Conservation (phyloP, 768 basidiomycete genomes). For the Russula earlei region DNA sequence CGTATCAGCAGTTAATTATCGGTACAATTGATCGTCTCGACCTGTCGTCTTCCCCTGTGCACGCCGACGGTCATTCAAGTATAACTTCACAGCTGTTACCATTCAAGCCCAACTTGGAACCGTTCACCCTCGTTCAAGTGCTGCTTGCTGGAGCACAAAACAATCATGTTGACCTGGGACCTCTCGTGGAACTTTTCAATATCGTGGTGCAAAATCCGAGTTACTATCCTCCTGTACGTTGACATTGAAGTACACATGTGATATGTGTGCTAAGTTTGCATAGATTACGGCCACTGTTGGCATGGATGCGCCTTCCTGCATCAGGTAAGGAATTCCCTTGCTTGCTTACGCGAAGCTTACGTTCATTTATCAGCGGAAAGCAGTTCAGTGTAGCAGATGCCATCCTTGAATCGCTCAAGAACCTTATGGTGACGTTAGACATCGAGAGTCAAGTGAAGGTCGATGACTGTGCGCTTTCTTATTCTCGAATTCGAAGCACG, state of each 20-base stretch:
- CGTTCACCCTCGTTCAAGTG: conserved; percentile 49
- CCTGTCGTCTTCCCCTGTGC: conserved; percentile 46
- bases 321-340: conserved; percentile 34
- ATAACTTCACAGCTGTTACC: conserved; percentile 49
- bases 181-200: conserved; percentile 45
- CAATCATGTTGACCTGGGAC: conserved; percentile 53
- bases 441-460: conserved; percentile 47
- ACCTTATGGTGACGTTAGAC: conserved; percentile 47
- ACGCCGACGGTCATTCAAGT: conserved; percentile 47
- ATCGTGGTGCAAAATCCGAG: conserved; percentile 41
- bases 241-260: neutral
- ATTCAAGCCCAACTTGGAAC: conserved; percentile 56
- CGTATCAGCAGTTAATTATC: conserved; percentile 44
- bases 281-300: conserved; percentile 51
- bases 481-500: neutral
- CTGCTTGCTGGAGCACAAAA: conserved; percentile 41
- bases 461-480: conserved; percentile 52
- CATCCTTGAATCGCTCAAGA: conserved; percentile 52
- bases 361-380: conserved; percentile 37
- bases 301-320: conserved; percentile 43
- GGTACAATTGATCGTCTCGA: conserved; percentile 52
- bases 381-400: conserved; percentile 55
- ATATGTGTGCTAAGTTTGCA: neutral
- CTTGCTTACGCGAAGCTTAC: neutral
- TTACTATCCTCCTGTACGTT: conserved; percentile 42